Base-by-base conservation (phyloP, 495 filamentous ascomycete species). In the Penicillium angulare region DNA sequence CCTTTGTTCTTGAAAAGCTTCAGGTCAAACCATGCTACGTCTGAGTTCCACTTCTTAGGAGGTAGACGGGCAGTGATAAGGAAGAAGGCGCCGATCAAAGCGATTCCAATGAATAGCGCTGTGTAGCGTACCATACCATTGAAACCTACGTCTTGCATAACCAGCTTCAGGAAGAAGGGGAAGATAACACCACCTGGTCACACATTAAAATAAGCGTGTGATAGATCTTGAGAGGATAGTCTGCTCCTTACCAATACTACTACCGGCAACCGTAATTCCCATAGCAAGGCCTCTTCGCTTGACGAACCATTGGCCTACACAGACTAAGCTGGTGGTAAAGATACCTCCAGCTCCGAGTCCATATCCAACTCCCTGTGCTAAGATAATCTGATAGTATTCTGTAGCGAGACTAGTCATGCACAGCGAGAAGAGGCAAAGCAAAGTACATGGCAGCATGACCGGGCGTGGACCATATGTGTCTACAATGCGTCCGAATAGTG, bases 21-120 rank as follows among this genome's bases (percentile, higher is more conserved):
- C 12, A 26, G 18, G 22, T 47, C 44, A 47, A 47, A 36, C 44
- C 44, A 47, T 20, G 20, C 33, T 21, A 26, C 17, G 0, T 47
- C 44, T 7, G 26, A 18, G 32, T 47, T 36, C 44, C 44, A 47
- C 9, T 47, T 47, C 32, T 47, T 47, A 1, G 26, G 44, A 17
- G 44, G 44, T 22, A 47, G 18, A 9, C 44, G 18, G 13, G 44
- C 31, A 18, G 3, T 21, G 17, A 21, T 22, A 15, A 43, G 22
- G 17, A 43, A 12, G 20, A 29, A 38, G 35, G 35, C 35, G 4
- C n/a, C 35, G 15, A 38, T 20, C 15, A 38, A 10, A 20, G 18
- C 9, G 18, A 38, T 38, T 7, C 35, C 35, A 9, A 38, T 16
- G n/a, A 38, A 20, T 4, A 38, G 35, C n/a, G 35, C 35, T 20